phyloP scores from a whole-genome alignment of 148 eudicot species.

The Rhododendron ovatum region DNA sequence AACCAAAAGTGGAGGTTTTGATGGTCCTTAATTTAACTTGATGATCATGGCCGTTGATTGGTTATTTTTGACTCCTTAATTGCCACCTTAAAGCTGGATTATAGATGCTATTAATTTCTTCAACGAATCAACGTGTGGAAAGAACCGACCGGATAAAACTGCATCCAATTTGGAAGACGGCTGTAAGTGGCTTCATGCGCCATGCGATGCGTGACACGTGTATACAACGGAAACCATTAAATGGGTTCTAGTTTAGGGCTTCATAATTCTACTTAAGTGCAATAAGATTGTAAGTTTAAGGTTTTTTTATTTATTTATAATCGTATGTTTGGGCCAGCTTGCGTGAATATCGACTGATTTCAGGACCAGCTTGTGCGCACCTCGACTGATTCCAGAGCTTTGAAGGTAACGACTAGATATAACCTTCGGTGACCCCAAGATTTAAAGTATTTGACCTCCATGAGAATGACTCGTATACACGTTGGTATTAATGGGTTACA shows the following conservation, averaged over 20 bases:
- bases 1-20: conserved; percentile 10
- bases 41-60: neutral
- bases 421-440: too few species aligned
- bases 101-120: neutral
- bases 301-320: too few species aligned
- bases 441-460: too few species aligned
- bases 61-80: neutral
- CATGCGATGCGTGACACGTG: conserved; percentile 2
- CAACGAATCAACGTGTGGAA: neutral
- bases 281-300: neutral
- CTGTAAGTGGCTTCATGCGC: neutral
- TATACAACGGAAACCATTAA: neutral
- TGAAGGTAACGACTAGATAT: too few species aligned
- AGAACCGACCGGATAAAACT: neutral
- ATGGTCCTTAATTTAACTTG: conserved; percentile 9
- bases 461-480: too few species aligned
- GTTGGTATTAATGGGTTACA: neutral
- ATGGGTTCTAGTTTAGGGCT: neutral
- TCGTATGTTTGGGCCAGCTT: accelerated
- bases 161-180: neutral
- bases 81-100: neutral
- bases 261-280: neutral
- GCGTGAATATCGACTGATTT: too few species aligned
- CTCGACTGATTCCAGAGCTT: too few species aligned
- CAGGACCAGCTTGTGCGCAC: too few species aligned